Base-by-base conservation (phyloP, 495 filamentous ascomycete species). In the Penicillium desertorum region DNA sequence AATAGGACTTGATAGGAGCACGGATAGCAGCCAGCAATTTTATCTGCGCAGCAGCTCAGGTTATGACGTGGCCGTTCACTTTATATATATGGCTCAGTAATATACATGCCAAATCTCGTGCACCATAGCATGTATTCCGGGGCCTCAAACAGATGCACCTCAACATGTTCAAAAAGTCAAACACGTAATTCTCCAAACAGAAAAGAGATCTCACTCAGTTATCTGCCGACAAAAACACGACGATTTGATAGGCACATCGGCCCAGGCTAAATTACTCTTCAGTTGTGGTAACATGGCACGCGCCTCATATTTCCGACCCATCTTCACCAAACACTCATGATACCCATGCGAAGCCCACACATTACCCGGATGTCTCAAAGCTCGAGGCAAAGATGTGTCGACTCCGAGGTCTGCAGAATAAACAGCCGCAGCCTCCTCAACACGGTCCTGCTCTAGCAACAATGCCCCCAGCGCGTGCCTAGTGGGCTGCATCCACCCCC, bases 401-500 rank as follows among this genome's bases (percentile, higher is more conserved):
- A 86, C 70, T 0, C 86, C 86, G 2, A 89, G 75, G 65, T 89
- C 86, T 2, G 83, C 83, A 4, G 71, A 67, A 50, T 88, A 89
- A 4, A 83, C 76, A 0, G 66, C 68, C 11, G 76, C 57, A 0
- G 86, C 85, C 51, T 86, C 75, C 27, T 80, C 70, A 8, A 83
- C 73, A 2, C 73, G 74, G 3, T 77, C 80, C 54, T 88, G 86
- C 54, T 89, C 86, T 0, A 85, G 64, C 19, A 86, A 67, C 1
- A 89, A 71, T 5, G 86, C 86, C 0, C 81, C 86, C 42, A 84
- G 81, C 4, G 86, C 85, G 68, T 89, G 86, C 5, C 85, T 71
- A 1, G 83, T 78, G 0, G 86, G 84, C 58, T 85, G 81, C 84
- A 88, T 87, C 84, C 84, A 87, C 3, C 82, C 82, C 85, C 85